Evolutionary conservation across 2,329 filamentous ascomycete species (phyloP).

Genomic region (Aspergillus hiratsukae): DNA sequence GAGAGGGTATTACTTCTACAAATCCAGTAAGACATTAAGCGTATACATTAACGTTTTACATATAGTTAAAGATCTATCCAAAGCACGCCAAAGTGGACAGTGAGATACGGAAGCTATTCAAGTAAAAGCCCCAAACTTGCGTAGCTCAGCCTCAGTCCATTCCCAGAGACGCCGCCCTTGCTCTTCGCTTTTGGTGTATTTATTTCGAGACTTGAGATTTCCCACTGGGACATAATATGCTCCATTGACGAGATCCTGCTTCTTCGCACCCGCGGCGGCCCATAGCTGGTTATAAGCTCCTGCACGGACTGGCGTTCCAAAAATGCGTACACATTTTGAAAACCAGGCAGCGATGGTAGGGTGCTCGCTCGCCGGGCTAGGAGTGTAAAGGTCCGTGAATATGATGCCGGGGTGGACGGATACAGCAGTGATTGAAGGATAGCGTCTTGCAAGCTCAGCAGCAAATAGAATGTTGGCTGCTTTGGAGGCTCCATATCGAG

Average conservation of each 20-base stretch:
- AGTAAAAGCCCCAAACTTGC: background rate
- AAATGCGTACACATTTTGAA: conserved; percentile 10
- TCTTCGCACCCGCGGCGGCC: conserved; percentile 24
- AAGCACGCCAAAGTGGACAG: too few species aligned
- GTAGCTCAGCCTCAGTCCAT: conserved; percentile 31
- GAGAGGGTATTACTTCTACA: too few species aligned
- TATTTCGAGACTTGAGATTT: conserved; percentile 21
- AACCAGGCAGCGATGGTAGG: conserved; percentile 7
- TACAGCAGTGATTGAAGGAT: conserved; percentile 34
- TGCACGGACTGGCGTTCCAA: conserved; percentile 17
- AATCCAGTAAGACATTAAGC: too few species aligned
- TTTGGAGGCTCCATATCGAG: conserved; percentile 43
- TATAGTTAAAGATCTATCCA: too few species aligned
- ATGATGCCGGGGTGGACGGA: conserved; percentile 47
- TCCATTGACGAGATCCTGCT: conserved; percentile 22
- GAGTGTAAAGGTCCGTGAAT: conserved; percentile 27
- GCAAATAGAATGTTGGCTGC: conserved; percentile 36
- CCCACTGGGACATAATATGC: conserved; percentile 30
- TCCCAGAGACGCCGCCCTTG: conserved; percentile 28
- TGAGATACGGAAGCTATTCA: too few species aligned
- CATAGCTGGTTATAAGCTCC: conserved; percentile 27
- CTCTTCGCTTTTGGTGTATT: conserved; percentile 20
- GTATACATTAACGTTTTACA: too few species aligned
- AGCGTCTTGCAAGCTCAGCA: conserved; percentile 23
- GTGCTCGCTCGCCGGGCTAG: conserved; percentile 13